Evolutionary conservation across 2,329 filamentous ascomycete genomes (phyloP), one percentile per base, ranked within the genome.

Genomic region (Cytospora chrysosperma): DNA sequence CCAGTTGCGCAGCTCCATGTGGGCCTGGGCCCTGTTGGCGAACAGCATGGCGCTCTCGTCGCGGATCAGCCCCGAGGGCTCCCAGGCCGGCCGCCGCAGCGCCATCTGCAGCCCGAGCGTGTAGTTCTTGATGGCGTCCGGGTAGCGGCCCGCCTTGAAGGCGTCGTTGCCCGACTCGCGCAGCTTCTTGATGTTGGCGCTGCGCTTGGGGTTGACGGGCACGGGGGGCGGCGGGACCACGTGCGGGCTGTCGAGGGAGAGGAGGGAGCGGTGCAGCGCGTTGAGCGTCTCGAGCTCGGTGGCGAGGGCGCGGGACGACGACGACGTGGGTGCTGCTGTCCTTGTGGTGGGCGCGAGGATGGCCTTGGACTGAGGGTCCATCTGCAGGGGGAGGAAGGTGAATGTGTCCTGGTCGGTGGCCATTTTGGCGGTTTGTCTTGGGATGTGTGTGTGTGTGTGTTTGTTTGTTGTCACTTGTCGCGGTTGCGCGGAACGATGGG

Each of bases 191-290:
- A 99, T 90, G 74, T 93, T 88, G 40, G 91, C 92, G 68, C 85
- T 88, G 72, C 94, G 92, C 80, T 97, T 97, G 58, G 92, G 93
- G 81, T 97, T 96, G 67, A 97, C 89, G 65, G 93, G 93, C 50
- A 96, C 84, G 0, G 95, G 95, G 0, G 94, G 90, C 6, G 93
- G 93, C 0, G 94, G 94, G 24, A 92, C 81, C 55, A 78, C 82
- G 64, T 85, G 83, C 7, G 89, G 85, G 32, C 80, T 76, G 52
- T 86, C 82, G 69, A 92, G 85, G 61, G 77, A 77, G 70, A 95
- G 81, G 65, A 98, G 85, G 51, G 84, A 76, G 69, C 87, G 87
- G 85, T 96, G 91, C 57, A 97, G 86, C 57, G 77, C 73, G 82
- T 97, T 97, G 66, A 98, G 87, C 50, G 87, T 80, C 37, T 83